Percentiles rank a stretch among this genome's conserved stretches.
Conservation (phyloP, 176 grass and related monocot species). For the Carex parvula region DNA sequence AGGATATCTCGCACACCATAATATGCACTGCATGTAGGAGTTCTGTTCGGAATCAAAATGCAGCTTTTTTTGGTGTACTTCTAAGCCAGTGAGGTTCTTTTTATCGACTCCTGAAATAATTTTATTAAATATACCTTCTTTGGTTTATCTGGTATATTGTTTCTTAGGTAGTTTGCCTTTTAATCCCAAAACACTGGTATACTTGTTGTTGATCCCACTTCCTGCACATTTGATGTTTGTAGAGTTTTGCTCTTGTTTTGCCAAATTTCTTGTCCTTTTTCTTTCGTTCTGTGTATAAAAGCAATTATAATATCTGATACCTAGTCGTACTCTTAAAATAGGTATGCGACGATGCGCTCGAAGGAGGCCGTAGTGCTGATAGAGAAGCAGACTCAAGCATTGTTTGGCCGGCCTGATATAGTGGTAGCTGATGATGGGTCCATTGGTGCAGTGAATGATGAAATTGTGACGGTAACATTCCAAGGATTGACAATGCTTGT, state of each 20-base stretch:
- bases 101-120: not conserved
- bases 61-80: not conserved
- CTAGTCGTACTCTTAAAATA: not conserved
- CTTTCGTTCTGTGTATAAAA: not conserved
- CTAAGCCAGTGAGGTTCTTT: not conserved
- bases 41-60: not conserved
- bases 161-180: not conserved
- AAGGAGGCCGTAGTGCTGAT: constrained; percentile 79
- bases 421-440: constrained; percentile 70
- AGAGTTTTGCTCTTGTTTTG: not conserved
- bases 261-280: not conserved
- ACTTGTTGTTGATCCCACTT: not conserved
- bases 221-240: not conserved
- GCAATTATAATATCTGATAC: not conserved
- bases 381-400: constrained; percentile 90
- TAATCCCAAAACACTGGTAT: not conserved
- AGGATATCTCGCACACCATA: not conserved
- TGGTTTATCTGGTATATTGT: not conserved
- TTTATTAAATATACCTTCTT: not conserved
- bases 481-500: constrained; percentile 70
- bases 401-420: constrained; percentile 92
- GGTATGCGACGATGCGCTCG: constrained; percentile 86
- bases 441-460: constrained; percentile 59
- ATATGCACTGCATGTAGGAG: not conserved
- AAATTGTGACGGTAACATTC: constrained; percentile 67